phyloP scores from a whole-genome alignment of 257 asterid genomes.

The Gentiana dahurica region DNA sequence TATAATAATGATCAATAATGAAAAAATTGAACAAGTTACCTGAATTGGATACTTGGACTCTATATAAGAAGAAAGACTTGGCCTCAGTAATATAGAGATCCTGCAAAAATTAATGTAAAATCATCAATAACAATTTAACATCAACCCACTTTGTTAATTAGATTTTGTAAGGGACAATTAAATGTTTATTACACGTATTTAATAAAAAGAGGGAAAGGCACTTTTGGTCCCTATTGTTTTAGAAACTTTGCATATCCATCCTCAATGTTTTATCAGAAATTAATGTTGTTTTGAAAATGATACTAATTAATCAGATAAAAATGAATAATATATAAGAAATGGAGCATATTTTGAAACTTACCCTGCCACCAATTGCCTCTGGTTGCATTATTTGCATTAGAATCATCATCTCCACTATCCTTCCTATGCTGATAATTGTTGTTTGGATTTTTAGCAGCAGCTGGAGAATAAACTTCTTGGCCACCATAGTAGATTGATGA shows the following conservation, averaged over 20 bases:
- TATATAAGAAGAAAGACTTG: not conserved
- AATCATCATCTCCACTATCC: constrained; percentile 38
- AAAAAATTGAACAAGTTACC: no score
- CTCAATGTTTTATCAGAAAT: not conserved
- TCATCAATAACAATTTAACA: not conserved
- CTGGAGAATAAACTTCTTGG: constrained; percentile 55
- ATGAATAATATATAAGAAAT: no score
- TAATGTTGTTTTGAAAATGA: not conserved
- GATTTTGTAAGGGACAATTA: no score
- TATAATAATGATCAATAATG: no score
- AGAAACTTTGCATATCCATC: no score
- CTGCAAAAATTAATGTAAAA: constrained; percentile 20
- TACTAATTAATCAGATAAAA: no score
- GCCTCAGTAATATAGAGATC: constrained; percentile 60
- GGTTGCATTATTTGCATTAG: constrained; percentile 49
- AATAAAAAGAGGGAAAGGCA: no score
- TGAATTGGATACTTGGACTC: no score
- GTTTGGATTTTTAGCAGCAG: constrained; percentile 10
- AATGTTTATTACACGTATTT: no score
- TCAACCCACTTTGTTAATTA: no score
- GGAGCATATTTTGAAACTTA: constrained; percentile 6
- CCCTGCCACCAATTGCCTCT: constrained; percentile 97
- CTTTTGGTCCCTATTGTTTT: no score
- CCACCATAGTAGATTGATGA: constrained; percentile 82
- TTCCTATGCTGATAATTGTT: constrained; percentile 34